Conservation (phyloP, 2,329 filamentous ascomycete genomes). For the Apiospora saccharicola region DNA sequence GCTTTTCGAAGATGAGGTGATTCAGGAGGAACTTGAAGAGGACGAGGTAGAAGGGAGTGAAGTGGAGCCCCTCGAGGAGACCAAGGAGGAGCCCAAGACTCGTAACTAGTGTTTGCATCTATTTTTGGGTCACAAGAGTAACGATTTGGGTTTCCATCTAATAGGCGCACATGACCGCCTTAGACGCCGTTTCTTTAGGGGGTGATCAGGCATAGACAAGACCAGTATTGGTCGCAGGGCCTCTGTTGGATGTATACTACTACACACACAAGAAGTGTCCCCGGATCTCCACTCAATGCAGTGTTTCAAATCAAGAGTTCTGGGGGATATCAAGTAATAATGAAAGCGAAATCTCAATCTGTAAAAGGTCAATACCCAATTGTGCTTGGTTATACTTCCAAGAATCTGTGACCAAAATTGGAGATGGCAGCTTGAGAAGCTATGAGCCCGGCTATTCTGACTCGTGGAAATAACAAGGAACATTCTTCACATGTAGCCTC, state of each 20-base stretch:
- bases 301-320: not conserved
- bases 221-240: not conserved
- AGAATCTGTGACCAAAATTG: not conserved
- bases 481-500: not conserved
- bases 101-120: conserved; percentile 23
- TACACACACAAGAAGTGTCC: conserved; percentile 2
- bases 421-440: not conserved
- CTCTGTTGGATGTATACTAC: conserved; percentile 13
- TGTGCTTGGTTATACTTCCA: not conserved
- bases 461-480: not conserved
- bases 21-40: conserved; percentile 57
- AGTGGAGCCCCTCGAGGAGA: conserved; percentile 39
- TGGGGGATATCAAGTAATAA: conserved; percentile 4
- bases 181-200: not conserved
- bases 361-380: not conserved
- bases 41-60: conserved; percentile 46
- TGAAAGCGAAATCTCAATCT: not conserved
- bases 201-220: conserved; percentile 2
- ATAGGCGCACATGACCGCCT: not conserved
- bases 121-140: not conserved
- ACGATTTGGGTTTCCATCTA: not conserved
- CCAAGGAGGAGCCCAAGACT: conserved; percentile 33
- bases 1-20: conserved; percentile 60
- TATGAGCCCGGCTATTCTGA: not conserved
- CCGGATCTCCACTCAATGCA: conserved; percentile 15